Percentiles rank a stretch among this genome's conserved stretches.
Conservation (phyloP, 177 flowering plant species). For the Telopea speciosissima region DNA sequence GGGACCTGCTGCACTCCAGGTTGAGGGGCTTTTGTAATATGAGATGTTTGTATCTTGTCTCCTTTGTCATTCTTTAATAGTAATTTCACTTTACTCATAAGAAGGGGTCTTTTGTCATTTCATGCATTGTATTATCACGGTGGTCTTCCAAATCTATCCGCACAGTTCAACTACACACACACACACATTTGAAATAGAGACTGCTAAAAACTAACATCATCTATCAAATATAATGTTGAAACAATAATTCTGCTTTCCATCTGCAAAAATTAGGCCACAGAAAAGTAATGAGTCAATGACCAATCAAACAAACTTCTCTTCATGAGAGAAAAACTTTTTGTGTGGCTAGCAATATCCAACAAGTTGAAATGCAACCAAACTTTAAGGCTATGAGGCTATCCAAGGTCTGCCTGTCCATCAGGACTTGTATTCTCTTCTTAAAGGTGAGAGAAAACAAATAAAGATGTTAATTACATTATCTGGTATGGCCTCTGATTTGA, state of each 20-base stretch:
- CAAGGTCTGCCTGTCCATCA: not conserved
- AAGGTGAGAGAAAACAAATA: not conserved
- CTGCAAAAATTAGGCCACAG: not conserved
- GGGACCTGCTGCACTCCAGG: not conserved
- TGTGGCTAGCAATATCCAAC: too few species aligned
- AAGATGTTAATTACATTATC: constrained; percentile 51
- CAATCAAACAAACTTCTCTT: too few species aligned
- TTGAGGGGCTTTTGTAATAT: not conserved
- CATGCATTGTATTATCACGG: too few species aligned
- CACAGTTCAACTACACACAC: too few species aligned
- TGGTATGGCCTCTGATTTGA: constrained; percentile 73
- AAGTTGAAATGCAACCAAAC: not conserved
- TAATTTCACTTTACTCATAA: too few species aligned
- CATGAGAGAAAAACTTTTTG: not conserved
- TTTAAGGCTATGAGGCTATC: not conserved
- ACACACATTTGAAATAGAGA: too few species aligned
- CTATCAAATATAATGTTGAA: not conserved
- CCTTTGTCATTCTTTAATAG: not conserved
- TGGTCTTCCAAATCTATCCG: too few species aligned
- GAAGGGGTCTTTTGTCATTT: too few species aligned
- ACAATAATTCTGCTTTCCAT: not conserved
- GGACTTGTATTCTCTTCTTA: not conserved
- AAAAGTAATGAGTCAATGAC: not conserved
- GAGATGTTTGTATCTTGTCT: not conserved
- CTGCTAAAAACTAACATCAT: not conserved